phyloP scores from a whole-genome alignment of 306 rosid species.

The Calophaca sinica region DNA sequence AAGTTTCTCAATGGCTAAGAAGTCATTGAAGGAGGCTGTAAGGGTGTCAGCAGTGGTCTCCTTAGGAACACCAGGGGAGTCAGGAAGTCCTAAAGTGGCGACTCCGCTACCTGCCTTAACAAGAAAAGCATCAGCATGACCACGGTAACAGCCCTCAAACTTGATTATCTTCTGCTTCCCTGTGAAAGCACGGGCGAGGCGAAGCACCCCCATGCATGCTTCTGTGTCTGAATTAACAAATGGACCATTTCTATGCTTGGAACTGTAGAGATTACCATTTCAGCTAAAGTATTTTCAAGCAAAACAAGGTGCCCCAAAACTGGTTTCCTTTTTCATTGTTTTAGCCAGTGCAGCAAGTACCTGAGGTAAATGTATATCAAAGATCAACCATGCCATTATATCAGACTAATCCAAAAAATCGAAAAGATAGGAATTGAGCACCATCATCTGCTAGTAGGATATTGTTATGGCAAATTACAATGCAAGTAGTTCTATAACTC shows the following conservation, averaged over 20 bases:
- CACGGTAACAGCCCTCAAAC: conserved; percentile 95
- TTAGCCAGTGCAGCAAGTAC: conserved; percentile 86
- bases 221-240: conserved; percentile 95
- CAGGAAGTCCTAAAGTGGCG: conserved; percentile 93
- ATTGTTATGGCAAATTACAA: conserved; percentile 15
- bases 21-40: conserved; percentile 74
- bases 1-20: conserved; percentile 69
- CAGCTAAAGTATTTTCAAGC: conserved; percentile 74
- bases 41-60: conserved; percentile 83
- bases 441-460: neutral
- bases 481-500: neutral
- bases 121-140: conserved; percentile 95
- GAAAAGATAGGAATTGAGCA: neutral
- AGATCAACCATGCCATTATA: neutral
- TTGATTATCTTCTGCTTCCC: conserved; percentile 72
- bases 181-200: conserved; percentile 83
- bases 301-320: conserved; percentile 96
- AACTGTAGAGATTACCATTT: conserved; percentile 83
- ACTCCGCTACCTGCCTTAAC: conserved; percentile 95
- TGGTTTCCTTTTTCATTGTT: conserved; percentile 94
- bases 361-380: conserved; percentile 58
- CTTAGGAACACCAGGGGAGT: conserved; percentile 91
- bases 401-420: conserved; percentile 13
- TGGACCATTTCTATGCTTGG: conserved; percentile 91
- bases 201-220: conserved; percentile 93